Percentiles rank a stretch among this genome's conserved stretches.
Conservation (phyloP, 768 basidiomycete genomes). For the Termitomyces sp. region DNA sequence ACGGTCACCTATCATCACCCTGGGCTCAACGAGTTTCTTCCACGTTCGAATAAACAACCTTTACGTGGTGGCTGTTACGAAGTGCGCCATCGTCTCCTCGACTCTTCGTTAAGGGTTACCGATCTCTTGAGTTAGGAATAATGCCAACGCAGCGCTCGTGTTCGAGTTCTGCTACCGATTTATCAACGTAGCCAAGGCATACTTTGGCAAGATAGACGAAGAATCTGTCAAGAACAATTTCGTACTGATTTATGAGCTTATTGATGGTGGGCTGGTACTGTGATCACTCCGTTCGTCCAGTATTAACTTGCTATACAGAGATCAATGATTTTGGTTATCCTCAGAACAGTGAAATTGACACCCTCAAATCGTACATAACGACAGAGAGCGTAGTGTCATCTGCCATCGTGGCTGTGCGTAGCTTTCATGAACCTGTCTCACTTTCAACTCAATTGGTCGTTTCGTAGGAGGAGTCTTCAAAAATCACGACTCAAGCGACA, state of each 20-base stretch:
- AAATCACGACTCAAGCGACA: constrained; percentile 96
- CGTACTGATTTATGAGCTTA: constrained; percentile 94
- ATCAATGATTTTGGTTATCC: constrained; percentile 99
- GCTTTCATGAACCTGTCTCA: not conserved
- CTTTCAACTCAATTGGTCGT: not conserved
- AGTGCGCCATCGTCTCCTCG: constrained; percentile 47
- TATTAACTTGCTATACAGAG: constrained; percentile 38
- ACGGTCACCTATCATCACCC: constrained; percentile 93
- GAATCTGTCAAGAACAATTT: constrained; percentile 99
- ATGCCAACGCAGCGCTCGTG: constrained; percentile 95
- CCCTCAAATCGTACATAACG: constrained; percentile 96
- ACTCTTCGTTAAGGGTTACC: not conserved
- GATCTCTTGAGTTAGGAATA: constrained; percentile 53
- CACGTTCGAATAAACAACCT: constrained; percentile 95
- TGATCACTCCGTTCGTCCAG: not conserved
- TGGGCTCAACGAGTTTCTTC: constrained; percentile 98
- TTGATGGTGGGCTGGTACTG: constrained; percentile 70
- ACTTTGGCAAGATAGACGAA: constrained; percentile 98
- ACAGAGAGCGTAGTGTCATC: constrained; percentile 92
- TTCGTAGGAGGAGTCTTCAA: constrained; percentile 88
- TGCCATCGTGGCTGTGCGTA: constrained; percentile 73
- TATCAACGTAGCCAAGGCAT: constrained; percentile 89
- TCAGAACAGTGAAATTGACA: constrained; percentile 98
- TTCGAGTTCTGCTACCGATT: constrained; percentile 99
- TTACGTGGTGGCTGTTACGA: constrained; percentile 94